Evolutionary conservation across 345 rosid genomes (phyloP).

Genomic region (Corchorus olitorius): DNA sequence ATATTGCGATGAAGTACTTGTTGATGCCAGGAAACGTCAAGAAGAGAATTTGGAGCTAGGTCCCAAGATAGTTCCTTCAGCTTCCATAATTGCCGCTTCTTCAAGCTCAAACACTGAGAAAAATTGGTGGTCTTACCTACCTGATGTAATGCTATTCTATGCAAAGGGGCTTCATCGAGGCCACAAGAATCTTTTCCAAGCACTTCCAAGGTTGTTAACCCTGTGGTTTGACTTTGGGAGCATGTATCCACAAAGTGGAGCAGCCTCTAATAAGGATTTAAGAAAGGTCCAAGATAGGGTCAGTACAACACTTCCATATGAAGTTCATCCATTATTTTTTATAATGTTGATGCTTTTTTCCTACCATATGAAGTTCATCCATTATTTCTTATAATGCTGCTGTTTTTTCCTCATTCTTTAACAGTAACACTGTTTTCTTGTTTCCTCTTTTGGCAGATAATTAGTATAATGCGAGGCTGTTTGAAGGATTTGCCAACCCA

Average conservation of each 20-base stretch:
- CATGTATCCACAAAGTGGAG: conserved; percentile 59
- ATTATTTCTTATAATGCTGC: background rate
- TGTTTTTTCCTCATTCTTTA: conserved; percentile 15
- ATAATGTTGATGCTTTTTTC: background rate
- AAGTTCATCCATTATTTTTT: conserved; percentile 8
- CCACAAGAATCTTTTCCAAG: conserved; percentile 93
- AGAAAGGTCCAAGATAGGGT: conserved; percentile 77
- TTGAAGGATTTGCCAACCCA: conserved; percentile 94
- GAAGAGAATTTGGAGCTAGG: conserved; percentile 67
- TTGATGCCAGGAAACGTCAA: conserved; percentile 92
- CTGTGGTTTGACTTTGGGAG: conserved; percentile 97
- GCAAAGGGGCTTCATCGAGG: conserved; percentile 96
- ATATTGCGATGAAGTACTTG: conserved; percentile 90
- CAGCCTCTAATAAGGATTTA: conserved; percentile 63
- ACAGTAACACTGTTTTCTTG: conserved; percentile 6
- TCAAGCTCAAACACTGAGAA: conserved; percentile 56
- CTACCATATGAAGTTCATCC: background rate
- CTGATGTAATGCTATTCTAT: conserved; percentile 80
- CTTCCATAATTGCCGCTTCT: conserved; percentile 41
- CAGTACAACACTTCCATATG: conserved; percentile 18
- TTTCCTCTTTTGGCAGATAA: conserved; percentile 55
- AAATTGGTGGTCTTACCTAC: conserved; percentile 73
- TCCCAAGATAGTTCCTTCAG: conserved; percentile 40
- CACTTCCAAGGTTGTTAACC: conserved; percentile 95
- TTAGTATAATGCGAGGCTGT: conserved; percentile 87